phyloP scores from a whole-genome alignment of 192 early-diverging fungal genomes.

The Dissophora globulifera region DNA sequence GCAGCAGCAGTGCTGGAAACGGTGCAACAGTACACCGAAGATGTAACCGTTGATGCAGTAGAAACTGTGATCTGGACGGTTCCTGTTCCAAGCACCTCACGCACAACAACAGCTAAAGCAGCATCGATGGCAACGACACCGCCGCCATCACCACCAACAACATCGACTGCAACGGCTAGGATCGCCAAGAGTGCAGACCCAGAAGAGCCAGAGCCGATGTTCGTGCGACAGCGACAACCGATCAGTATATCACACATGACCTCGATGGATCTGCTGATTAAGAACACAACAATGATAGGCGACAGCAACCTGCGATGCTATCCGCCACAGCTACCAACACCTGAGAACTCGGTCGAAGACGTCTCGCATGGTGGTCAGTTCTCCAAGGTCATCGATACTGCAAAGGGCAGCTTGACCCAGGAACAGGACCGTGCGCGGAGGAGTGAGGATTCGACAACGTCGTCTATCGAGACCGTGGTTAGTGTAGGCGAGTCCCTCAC shows the following conservation, averaged over 20 bases:
- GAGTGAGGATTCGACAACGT: slow-evolving; percentile 20
- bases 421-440: slow-evolving; percentile 2
- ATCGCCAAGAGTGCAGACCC: not conserved
- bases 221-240: not conserved
- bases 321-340: not conserved
- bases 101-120: not conserved
- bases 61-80: not conserved
- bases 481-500: not conserved
- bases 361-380: not conserved
- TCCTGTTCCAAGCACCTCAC: no score
- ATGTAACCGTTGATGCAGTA: not conserved
- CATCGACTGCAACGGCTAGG: not conserved
- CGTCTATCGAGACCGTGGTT: slow-evolving; percentile 17
- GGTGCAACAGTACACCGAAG: not conserved
- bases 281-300: slow-evolving; percentile 32
- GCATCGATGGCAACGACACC: not conserved
- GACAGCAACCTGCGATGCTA: slow-evolving; percentile 51
- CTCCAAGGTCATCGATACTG: not conserved
- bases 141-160: no score
- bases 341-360: not conserved
- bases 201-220: not conserved
- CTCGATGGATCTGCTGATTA: slow-evolving; percentile 45
- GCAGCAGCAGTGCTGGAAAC: no score
- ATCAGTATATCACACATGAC: slow-evolving; percentile 37
- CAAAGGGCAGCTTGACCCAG: not conserved